Base-by-base conservation (phyloP, 306 rosid species). In the Begonia fuchsioides region DNA sequence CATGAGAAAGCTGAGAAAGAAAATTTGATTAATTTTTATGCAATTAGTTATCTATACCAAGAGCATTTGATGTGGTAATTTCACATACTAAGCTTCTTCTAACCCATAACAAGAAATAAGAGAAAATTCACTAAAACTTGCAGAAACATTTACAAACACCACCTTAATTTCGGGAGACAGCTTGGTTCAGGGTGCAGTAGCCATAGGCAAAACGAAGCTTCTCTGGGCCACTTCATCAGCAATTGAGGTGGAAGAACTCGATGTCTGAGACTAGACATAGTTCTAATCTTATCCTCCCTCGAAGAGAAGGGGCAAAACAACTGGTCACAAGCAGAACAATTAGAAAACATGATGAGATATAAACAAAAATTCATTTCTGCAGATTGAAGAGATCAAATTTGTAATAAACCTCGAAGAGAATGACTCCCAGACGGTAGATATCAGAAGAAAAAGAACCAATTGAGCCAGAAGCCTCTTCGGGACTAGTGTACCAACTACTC, bases 221-320 rank as follows among this genome's bases (percentile, higher is more conserved):
- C 94, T 72, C 79, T 90, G 15, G 96, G 87, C 94, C 98, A 90
- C 63, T 86, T 90, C 64, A 75, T 74, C 68, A 90, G 87, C 59
- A 90, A 56, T n/a, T 76, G 95, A n/a, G 98, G 94, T 67, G 98
- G 95, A 71, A 90, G 93, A 68, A 90, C 95, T 69, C 98, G 73
- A 56, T 90, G 95, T 63, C 98, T 79, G 50, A 90, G 76, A 74
- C 83, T 81, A 52, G 93, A 85, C 98, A 90, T 90, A 20, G 93
- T 85, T 56, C 76, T 69, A 55, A 84, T 73, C 64, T 85, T 85
- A 54, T 79, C 98, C 69, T 90, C 98, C 72, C 93, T 76, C 49
- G 94, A 70, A 72, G 79, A 66, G 53, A 76, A 72, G 19, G 95
- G 83, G 66, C 98, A 90, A 69, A 90, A 90, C 65, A 90, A 63